Evolutionary conservation across 495 filamentous ascomycete genomes (phyloP).

Genomic region (Xylaria grammica): DNA sequence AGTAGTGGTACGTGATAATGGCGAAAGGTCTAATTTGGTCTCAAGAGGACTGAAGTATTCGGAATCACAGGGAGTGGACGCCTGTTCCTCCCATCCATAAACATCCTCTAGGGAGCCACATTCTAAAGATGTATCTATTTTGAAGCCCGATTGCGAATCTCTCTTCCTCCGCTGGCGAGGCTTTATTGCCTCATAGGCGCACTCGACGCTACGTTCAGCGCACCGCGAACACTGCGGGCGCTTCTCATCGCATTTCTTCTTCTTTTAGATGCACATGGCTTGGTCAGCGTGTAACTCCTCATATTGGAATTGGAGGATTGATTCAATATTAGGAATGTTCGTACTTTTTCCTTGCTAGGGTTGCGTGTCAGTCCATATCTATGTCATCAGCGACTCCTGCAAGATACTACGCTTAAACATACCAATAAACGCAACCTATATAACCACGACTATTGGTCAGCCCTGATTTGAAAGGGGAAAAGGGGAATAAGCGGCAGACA

Average conservation of each 20-base stretch:
- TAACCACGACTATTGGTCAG: conserved; percentile 26
- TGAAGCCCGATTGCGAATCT: conserved; percentile 33
- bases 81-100: conserved; percentile 25
- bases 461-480: background rate
- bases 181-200: conserved; percentile 61
- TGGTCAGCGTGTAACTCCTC: conserved; percentile 24
- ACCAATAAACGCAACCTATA: conserved; percentile 65
- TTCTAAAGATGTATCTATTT: conserved; percentile 4
- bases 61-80: conserved; percentile 24
- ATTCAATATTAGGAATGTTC: conserved; percentile 4
- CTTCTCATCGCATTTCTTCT: conserved; percentile 70
- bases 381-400: conserved; percentile 11
- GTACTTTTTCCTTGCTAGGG: conserved; percentile 57
- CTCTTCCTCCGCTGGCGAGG: conserved; percentile 61
- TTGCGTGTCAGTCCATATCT: conserved; percentile 24
- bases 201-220: conserved; percentile 56
- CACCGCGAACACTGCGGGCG: conserved; percentile 64
- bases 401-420: conserved; percentile 32
- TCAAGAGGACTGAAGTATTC: conserved; percentile 39
- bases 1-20: conserved; percentile 1
- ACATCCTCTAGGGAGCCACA: conserved; percentile 4
- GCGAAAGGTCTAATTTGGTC: conserved; percentile 30
- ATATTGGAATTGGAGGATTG: background rate
- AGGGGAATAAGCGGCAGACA: background rate
- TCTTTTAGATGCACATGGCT: conserved; percentile 40